Evolutionary conservation across 2,329 filamentous ascomycete genomes (phyloP), one percentile per base, ranked within the genome.

Genomic region (Coniochaeta ligniaria): DNA sequence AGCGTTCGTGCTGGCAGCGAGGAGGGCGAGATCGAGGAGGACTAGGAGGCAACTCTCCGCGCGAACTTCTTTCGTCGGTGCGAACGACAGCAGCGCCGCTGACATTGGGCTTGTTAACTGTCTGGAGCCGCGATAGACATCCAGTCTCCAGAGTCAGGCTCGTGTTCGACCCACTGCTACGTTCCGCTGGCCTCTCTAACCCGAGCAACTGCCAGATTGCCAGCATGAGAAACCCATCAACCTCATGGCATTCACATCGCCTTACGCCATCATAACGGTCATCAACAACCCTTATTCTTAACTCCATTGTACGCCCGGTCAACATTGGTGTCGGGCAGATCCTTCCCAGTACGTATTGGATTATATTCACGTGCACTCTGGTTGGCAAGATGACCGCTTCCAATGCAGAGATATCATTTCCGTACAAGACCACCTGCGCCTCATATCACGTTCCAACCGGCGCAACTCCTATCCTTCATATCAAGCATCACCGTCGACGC

Each of bases 11-110:
- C 90, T 62, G 95, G 95, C 59, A 97, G 93, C 70, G 95, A 99
- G 76, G 95, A 99, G 75, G 95, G 95, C 59, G 95, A 99, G 78
- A 98, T 99, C 68, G 95, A 96, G 75, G 93, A 98, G 79, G 84
- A 86, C 67, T 85, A 77, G 70, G 26, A 3, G 22, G 6, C 14
- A n/a, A 9, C 16, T n/a, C 38, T 9, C 17, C 6, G 11, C 4
- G n/a, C 43, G 14, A 26, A 16, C 33, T 36, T 24, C 36, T 22
- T 65, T 62, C 20, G 11, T 24, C n/a, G 14, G 20, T 14, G 20
- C 8, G 8, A 6, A 22, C n/a, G 41, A 43, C 3, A 3, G 35
- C 35, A 38, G 11, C 38, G 6, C 38, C 16, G 38, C 16, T 16
- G 17, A 41, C 38, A n/a, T 41, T n/a, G 38, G 6, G 38, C 38